Percentiles rank a stretch among this genome's conserved stretches.
Evolutionary conservation across 2,329 filamentous ascomycete genomes (phyloP).

Genomic region (Aspergillus amoenus): DNA sequence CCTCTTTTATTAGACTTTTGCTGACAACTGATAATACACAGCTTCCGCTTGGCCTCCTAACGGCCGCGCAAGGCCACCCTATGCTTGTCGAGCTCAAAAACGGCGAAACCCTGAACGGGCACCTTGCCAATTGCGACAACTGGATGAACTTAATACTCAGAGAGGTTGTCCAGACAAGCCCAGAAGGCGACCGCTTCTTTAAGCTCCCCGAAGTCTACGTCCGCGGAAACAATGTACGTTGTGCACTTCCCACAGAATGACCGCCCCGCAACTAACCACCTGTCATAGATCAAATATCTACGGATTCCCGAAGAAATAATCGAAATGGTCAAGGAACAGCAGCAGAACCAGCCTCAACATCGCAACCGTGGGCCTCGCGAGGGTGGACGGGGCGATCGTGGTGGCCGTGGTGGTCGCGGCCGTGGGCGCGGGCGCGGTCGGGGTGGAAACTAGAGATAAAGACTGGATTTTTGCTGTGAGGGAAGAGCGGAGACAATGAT

Average conservation of each 20-base stretch:
- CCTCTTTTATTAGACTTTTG: not conserved
- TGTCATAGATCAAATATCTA: conserved; percentile 87
- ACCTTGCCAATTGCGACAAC: conserved; percentile 94
- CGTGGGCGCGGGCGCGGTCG: conserved; percentile 46
- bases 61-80: conserved; percentile 92
- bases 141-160: conserved; percentile 99
- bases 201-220: conserved; percentile 92
- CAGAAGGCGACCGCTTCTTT: conserved; percentile 92
- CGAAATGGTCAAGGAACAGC: conserved; percentile 88
- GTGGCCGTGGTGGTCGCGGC: conserved; percentile 44
- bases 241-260: not conserved
- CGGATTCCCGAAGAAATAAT: conserved; percentile 96
- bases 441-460: conserved; percentile 30
- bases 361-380: conserved; percentile 41
- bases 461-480: not conserved
- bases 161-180: conserved; percentile 94
- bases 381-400: conserved; percentile 40
- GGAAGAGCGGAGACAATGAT: conserved; percentile 21
- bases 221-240: conserved; percentile 88
- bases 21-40: conserved; percentile 27
- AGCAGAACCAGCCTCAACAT: conserved; percentile 62
- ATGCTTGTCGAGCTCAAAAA: conserved; percentile 98
- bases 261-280: not conserved
- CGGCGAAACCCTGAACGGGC: conserved; percentile 94
- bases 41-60: conserved; percentile 77